phyloP scores from a whole-genome alignment of 192 early-diverging fungal species.

The Oehlia diaphana region DNA sequence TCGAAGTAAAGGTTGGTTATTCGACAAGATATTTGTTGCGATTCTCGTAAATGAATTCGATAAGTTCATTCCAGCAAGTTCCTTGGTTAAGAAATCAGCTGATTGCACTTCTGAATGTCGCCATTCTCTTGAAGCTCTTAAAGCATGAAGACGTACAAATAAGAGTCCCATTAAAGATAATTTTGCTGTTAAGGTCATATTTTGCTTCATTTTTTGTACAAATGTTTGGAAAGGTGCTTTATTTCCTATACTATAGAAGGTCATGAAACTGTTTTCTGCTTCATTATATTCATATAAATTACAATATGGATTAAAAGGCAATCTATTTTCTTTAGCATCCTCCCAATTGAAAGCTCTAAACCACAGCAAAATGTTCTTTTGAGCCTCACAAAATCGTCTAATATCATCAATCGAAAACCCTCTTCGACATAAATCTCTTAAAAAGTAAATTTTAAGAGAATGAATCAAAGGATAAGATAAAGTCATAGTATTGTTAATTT shows the following conservation, averaged over 20 bases:
- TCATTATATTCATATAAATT: background rate
- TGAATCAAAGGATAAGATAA: slow-evolving; percentile 9
- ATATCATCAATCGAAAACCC: slow-evolving; percentile 19
- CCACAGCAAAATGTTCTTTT: slow-evolving; percentile 10
- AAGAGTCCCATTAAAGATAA: slow-evolving; percentile 20
- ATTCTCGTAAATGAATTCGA: background rate
- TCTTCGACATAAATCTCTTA: slow-evolving; percentile 14
- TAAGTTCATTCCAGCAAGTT: background rate
- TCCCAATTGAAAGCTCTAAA: slow-evolving; percentile 8
- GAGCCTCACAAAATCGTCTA: slow-evolving; percentile 18
- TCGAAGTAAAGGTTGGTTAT: slow-evolving; percentile 13
- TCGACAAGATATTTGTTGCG: background rate
- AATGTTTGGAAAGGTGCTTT: background rate
- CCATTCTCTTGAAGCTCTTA: slow-evolving; percentile 7
- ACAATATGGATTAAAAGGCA: slow-evolving; percentile 26
- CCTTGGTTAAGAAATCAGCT: background rate
- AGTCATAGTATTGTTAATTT: slow-evolving; percentile 3
- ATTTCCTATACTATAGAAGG: background rate
- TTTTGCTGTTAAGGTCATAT: background rate
- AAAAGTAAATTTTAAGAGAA: too few relatives aligned
- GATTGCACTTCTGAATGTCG: background rate
- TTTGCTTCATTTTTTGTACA: background rate
- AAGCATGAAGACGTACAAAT: background rate
- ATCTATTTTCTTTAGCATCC: background rate
- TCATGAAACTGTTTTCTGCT: background rate